Evolutionary conservation across 2,329 filamentous ascomycete genomes (phyloP).

Genomic region (Pestalotiopsis sp.): DNA sequence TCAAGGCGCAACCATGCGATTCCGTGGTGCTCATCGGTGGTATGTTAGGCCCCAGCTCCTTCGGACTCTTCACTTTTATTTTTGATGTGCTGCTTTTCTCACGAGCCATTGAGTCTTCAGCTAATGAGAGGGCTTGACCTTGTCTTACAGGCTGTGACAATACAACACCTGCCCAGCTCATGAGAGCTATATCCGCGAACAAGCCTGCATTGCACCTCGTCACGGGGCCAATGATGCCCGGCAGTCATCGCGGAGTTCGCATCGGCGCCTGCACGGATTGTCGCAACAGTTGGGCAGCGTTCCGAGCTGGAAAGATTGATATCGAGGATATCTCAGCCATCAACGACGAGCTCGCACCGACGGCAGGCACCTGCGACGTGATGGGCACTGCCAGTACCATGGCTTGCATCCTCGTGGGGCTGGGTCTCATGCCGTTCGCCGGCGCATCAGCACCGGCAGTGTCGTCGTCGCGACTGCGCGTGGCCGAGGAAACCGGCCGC

Average conservation of each 20-base stretch:
- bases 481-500: conserved; percentile 72
- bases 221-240: conserved; percentile 76
- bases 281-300: conserved; percentile 71
- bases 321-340: conserved; percentile 70
- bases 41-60: conserved; percentile 27
- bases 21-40: conserved; percentile 68
- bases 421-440: conserved; percentile 77
- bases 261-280: conserved; percentile 77
- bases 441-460: conserved; percentile 79
- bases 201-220: conserved; percentile 69
- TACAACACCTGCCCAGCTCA: conserved; percentile 71
- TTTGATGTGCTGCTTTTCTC: background rate
- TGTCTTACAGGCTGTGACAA: conserved; percentile 64
- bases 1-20: conserved; percentile 69
- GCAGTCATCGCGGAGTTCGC: conserved; percentile 61
- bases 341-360: conserved; percentile 73
- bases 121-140: background rate
- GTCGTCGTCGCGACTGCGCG: conserved; percentile 75
- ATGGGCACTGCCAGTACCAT: conserved; percentile 94
- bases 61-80: too few relatives aligned
- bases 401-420: conserved; percentile 78
- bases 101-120: background rate
- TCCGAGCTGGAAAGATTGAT: conserved; percentile 65
- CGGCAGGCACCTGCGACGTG: conserved; percentile 81
- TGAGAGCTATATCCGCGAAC: conserved; percentile 75